These are phyloP conservation scores for Lenzites betulinus DNA, from an alignment of 768 basidiomycete species.

Conservation along the genomic window DNA sequence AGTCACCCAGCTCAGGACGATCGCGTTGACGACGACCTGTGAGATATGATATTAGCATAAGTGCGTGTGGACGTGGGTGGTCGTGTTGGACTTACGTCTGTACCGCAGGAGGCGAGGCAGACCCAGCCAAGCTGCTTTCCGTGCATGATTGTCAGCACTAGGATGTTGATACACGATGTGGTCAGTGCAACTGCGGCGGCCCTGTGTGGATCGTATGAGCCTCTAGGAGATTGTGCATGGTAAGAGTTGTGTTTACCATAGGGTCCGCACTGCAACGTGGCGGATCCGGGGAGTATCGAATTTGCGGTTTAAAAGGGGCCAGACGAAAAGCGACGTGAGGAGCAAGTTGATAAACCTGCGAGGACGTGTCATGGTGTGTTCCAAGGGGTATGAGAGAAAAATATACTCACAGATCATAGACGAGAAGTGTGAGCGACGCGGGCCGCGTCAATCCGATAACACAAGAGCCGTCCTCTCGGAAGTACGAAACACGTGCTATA, in stretches of 20 bases:
- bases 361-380: not conserved
- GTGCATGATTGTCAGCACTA: constrained; percentile 46
- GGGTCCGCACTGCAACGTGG: constrained; percentile 43
- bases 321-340: constrained; percentile 48
- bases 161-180: constrained; percentile 52
- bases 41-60: not conserved
- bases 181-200: constrained; percentile 49
- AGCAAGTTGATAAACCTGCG: constrained; percentile 38
- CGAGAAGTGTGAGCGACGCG: constrained; percentile 46
- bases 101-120: constrained; percentile 44
- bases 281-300: constrained; percentile 38
- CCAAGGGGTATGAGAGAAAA: not conserved
- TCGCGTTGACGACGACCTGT: constrained; percentile 49
- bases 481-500: constrained; percentile 40
- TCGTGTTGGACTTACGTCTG: constrained; percentile 34
- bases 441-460: constrained; percentile 48
- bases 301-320: constrained; percentile 43
- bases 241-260: constrained; percentile 36
- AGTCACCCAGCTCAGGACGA: constrained; percentile 51
- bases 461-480: constrained; percentile 42
- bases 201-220: constrained; percentile 24
- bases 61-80: not conserved
- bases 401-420: constrained; percentile 48
- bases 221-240: not conserved
- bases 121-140: constrained; percentile 52